Conservation (phyloP, 2,329 filamentous ascomycete species). For the Plectosphaerella cucumerina region DNA sequence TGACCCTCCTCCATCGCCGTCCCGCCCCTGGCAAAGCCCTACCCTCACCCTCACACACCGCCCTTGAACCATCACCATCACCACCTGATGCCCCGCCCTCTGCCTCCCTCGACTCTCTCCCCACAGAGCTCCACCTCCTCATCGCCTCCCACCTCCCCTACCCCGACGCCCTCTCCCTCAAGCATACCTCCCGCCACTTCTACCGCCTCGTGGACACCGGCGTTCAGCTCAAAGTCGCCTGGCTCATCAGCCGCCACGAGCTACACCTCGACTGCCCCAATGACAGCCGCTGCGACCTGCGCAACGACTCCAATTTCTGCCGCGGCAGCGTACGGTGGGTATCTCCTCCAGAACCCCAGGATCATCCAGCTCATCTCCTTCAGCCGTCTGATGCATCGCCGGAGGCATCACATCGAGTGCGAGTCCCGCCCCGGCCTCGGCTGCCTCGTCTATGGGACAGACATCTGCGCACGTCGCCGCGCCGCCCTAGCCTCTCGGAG, state of each 20-base stretch:
- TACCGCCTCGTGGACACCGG: slow-evolving; percentile 62
- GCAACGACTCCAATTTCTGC: slow-evolving; percentile 57
- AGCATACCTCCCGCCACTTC: slow-evolving; percentile 62
- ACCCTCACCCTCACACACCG: too few species aligned
- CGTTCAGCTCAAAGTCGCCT: slow-evolving; percentile 61
- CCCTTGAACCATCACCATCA: too few species aligned
- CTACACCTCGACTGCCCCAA: slow-evolving; percentile 64
- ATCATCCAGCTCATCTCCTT: neutral
- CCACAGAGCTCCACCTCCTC: slow-evolving; percentile 63
- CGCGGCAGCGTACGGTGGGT: slow-evolving; percentile 54
- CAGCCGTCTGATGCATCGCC: slow-evolving; percentile 54
- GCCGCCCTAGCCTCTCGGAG: neutral
- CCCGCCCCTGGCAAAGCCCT: too few species aligned
- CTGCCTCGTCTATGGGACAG: slow-evolving; percentile 50
- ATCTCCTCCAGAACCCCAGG: neutral
- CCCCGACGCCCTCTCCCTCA: slow-evolving; percentile 66
- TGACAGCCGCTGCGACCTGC: slow-evolving; percentile 50
- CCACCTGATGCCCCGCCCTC: neutral
- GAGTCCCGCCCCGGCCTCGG: slow-evolving; percentile 53
- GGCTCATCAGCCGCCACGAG: slow-evolving; percentile 61
- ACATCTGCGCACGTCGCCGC: slow-evolving; percentile 39
- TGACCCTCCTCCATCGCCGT: too few species aligned
- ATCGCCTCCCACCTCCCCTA: slow-evolving; percentile 60
- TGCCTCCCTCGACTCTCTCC: slow-evolving; percentile 45
- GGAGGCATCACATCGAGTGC: slow-evolving; percentile 58